Evolutionary conservation across 2,329 filamentous ascomycete species (phyloP), one percentile per base, ranked within the genome.

Genomic region (Botrytis sinoallii): DNA sequence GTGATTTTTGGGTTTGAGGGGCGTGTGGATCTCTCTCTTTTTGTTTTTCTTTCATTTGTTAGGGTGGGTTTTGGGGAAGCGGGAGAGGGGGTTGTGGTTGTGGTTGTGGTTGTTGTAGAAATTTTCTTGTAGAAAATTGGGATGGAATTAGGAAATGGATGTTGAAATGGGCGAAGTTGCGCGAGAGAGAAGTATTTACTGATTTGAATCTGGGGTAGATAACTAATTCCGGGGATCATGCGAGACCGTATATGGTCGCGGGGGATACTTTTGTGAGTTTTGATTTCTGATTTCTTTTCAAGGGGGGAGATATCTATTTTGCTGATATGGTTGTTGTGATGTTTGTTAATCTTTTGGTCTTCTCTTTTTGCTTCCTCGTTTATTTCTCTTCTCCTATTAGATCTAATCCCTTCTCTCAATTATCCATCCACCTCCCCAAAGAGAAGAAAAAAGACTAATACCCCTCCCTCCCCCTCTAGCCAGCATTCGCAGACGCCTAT

Each of bases 231-330:
- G 46, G 38, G 25, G 71, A 72, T 61, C 60, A 67, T 42, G n/a
- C 63, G 9, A 67, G 63, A 61, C 52, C 71, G 25, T 72, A n/a
- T 42, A 57, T 44, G 29, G 63, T 72, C 29, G 42, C 22, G 40
- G 71, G 63, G 1, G 55, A 69, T 52, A 72, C 38, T 52, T 72
- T 72, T 72, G 71, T 72, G 59, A 55, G 70, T 66, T 66, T 32
- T 25, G 35, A 61, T 25, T 40, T 14, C 20, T 12, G 48, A 5
- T n/a, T 46, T 22, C 20, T 55, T 68, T n/a, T 25, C 5, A 25
- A 3, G 4, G 25, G 46, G 44, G 48, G 25, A 14, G 5, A 52
- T 16, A n/a, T 52, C 4, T 35, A 25, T 40, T 63, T 18, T 52
- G 6, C 25, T 29, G 14, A 1, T 32, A 16, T 10, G 40, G 10